Evolutionary conservation across 2,329 filamentous ascomycete genomes (phyloP).

Genomic region (Aspergillus uvarum): DNA sequence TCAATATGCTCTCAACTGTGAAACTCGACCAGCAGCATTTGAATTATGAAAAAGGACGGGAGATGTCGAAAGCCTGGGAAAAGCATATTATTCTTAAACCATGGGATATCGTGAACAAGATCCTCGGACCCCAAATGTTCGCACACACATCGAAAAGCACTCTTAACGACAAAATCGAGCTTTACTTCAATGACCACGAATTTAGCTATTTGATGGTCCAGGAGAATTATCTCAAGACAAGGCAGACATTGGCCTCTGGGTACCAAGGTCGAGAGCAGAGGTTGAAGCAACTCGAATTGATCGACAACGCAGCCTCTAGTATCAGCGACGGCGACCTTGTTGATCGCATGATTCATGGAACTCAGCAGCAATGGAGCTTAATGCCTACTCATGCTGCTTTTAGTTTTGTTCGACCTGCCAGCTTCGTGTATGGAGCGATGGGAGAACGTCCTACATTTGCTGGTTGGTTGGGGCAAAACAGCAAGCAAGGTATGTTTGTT

Average conservation of each 20-base stretch:
- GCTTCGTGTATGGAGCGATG: constrained; percentile 78
- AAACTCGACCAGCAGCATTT: constrained; percentile 82
- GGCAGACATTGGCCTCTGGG: constrained; percentile 64
- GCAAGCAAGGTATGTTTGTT: constrained; percentile 66
- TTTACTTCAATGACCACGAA: constrained; percentile 99
- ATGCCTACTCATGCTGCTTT: constrained; percentile 97
- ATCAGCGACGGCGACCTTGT: constrained; percentile 97
- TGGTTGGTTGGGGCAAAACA: constrained; percentile 92
- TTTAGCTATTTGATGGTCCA: constrained; percentile 98
- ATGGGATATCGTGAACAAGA: constrained; percentile 96
- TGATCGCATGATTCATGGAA: constrained; percentile 96
- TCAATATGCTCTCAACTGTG: constrained; percentile 96
- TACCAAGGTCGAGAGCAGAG: constrained; percentile 68
- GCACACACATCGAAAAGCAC: constrained; percentile 77
- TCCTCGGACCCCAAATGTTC: constrained; percentile 85
- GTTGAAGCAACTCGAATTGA: constrained; percentile 80
- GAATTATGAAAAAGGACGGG: constrained; percentile 80
- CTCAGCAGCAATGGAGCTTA: constrained; percentile 95
- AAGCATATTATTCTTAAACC: constrained; percentile 96
- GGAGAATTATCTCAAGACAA: constrained; percentile 90
- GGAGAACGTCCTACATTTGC: constrained; percentile 74
- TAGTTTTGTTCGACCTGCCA: constrained; percentile 88
- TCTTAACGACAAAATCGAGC: constrained; percentile 94
- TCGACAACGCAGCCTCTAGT: constrained; percentile 85
- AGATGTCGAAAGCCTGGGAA: constrained; percentile 97